Conservation (phyloP, 495 filamentous ascomycete species). For the Aspergillus heteromorphus region DNA sequence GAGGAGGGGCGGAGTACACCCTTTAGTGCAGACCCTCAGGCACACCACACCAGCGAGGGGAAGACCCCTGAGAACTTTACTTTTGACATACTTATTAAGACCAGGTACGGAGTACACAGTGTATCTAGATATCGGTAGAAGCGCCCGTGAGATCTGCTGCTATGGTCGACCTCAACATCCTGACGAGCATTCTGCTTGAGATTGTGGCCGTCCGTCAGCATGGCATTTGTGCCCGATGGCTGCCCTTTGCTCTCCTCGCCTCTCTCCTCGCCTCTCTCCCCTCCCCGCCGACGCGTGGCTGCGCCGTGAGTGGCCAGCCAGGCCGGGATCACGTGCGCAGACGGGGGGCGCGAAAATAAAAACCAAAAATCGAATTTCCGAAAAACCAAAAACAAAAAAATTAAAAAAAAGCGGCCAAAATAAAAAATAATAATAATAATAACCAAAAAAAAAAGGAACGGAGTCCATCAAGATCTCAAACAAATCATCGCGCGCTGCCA, state of each 20-base stretch:
- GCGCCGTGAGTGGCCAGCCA: constrained; percentile 12
- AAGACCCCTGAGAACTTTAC: no score
- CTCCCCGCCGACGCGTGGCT: not conserved
- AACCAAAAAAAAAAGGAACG: constrained; percentile 16
- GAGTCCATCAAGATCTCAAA: constrained; percentile 16
- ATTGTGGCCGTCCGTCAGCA: no score
- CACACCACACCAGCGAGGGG: no score
- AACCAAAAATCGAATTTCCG: constrained; percentile 14
- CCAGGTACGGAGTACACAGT: no score
- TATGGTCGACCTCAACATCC: no score
- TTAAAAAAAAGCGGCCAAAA: constrained; percentile 14
- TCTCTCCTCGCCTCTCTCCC: no score
- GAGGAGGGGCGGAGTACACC: no score
- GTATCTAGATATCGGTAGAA: no score
- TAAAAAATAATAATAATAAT: constrained; percentile 18
- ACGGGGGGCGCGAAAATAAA: constrained; percentile 10
- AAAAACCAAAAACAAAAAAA: constrained; percentile 18
- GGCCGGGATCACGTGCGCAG: constrained; percentile 15
- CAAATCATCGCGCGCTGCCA: constrained; percentile 14
- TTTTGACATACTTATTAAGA: no score
- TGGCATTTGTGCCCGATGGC: not conserved
- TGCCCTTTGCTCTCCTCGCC: no score
- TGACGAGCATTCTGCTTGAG: no score
- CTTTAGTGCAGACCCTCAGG: not conserved
- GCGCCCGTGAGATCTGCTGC: no score